Evolutionary conservation across 2,329 filamentous ascomycete genomes (phyloP).

Genomic region (Penicillium sp.): DNA sequence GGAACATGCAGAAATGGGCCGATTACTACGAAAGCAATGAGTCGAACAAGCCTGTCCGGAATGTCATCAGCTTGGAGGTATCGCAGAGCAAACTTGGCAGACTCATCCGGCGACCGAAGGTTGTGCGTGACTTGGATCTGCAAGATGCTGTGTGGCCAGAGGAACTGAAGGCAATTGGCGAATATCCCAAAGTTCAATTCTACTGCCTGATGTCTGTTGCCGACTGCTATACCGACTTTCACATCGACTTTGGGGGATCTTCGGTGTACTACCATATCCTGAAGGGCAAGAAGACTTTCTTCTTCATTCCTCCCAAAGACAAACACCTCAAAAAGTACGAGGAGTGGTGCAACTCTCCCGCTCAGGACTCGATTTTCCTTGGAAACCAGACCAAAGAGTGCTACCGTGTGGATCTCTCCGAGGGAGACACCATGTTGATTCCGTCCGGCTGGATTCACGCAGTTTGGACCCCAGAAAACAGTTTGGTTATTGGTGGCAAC

Average conservation of each 20-base stretch:
- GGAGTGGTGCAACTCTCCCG: constrained; percentile 66
- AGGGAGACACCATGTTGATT: constrained; percentile 69
- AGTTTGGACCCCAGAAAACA: constrained; percentile 68
- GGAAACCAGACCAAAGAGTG: constrained; percentile 64
- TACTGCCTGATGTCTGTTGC: constrained; percentile 70
- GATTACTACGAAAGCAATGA: constrained; percentile 64
- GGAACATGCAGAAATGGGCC: constrained; percentile 65
- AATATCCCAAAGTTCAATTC: constrained; percentile 64
- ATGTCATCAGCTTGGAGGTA: constrained; percentile 68
- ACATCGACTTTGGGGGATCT: constrained; percentile 69
- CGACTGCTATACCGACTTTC: constrained; percentile 70
- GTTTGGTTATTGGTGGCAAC: constrained; percentile 68
- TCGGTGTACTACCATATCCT: constrained; percentile 70
- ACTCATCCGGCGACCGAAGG: constrained; percentile 61
- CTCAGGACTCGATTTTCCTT: constrained; percentile 65
- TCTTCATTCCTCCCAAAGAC: constrained; percentile 68
- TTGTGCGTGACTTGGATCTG: constrained; percentile 61
- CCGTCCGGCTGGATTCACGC: constrained; percentile 71
- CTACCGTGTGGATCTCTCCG: constrained; percentile 63
- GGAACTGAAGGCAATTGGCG: constrained; percentile 52
- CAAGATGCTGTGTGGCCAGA: constrained; percentile 53
- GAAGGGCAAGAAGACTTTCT: constrained; percentile 67
- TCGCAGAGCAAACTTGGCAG: constrained; percentile 62
- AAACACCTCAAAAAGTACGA: constrained; percentile 69
- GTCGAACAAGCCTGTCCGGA: constrained; percentile 58